These are phyloP conservation scores for Colletotrichum lupini DNA, from an alignment of 2,329 filamentous ascomycete species.

Conservation along the genomic window DNA sequence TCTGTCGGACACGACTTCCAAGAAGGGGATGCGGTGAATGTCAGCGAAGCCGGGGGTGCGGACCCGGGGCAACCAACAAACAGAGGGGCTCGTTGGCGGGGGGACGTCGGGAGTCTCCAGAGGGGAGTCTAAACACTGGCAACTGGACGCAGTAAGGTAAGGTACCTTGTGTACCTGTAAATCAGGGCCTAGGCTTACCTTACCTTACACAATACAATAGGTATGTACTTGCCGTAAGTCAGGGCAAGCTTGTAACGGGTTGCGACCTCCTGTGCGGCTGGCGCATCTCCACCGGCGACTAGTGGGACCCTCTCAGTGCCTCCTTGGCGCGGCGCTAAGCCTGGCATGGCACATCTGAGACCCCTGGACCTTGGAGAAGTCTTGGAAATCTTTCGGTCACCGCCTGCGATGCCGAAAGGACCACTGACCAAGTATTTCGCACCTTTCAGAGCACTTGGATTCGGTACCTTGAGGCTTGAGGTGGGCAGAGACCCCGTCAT, in stretches of 20 bases:
- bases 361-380: conserved; percentile 27
- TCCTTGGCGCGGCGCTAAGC: conserved; percentile 27
- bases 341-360: conserved; percentile 23
- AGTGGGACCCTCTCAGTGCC: conserved; percentile 12
- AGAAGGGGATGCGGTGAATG: conserved; percentile 37
- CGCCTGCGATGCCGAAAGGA: conserved; percentile 34
- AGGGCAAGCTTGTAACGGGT: conserved; percentile 29
- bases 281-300: conserved; percentile 31
- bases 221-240: no score
- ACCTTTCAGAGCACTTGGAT: no score
- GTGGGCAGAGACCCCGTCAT: not conserved
- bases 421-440: not conserved
- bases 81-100: conserved; percentile 38
- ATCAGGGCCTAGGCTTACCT: not conserved
- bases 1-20: conserved; percentile 31
- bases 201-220: no score
- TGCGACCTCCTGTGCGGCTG: conserved; percentile 35
- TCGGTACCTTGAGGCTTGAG: no score
- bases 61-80: conserved; percentile 38
- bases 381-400: conserved; percentile 23
- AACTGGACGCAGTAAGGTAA: no score
- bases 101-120: conserved; percentile 24
- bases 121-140: conserved; percentile 11
- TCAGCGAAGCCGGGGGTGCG: conserved; percentile 30
- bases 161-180: not conserved